phyloP scores from a whole-genome alignment of 2,329 filamentous ascomycete species.

The Colletotrichum aenigma region DNA sequence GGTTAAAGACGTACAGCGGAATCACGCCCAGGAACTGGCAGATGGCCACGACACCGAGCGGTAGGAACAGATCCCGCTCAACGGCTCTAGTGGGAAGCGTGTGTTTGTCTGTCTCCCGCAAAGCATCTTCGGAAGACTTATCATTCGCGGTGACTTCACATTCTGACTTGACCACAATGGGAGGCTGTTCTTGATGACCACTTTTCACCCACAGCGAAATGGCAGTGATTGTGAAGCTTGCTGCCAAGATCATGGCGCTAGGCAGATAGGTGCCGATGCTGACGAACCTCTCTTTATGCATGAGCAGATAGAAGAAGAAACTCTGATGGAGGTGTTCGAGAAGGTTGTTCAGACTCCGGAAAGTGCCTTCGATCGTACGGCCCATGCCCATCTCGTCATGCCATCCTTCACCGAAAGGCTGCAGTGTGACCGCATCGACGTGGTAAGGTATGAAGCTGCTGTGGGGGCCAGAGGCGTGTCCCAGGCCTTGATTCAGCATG shows the following conservation, averaged over 20 bases:
- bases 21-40: slow-evolving; percentile 79
- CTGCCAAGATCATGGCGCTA: slow-evolving; percentile 95
- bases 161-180: not conserved
- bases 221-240: slow-evolving; percentile 94
- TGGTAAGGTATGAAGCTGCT: slow-evolving; percentile 98
- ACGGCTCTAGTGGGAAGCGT: slow-evolving; percentile 28
- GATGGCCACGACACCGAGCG: slow-evolving; percentile 73
- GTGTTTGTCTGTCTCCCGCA: not conserved
- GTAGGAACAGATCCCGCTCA: slow-evolving; percentile 73
- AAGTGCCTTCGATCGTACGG: slow-evolving; percentile 85
- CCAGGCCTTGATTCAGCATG: slow-evolving; percentile 90
- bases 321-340: slow-evolving; percentile 97
- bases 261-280: slow-evolving; percentile 98
- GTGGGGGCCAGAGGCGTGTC: slow-evolving; percentile 88
- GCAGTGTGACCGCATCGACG: slow-evolving; percentile 92
- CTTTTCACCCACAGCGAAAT: slow-evolving; percentile 94
- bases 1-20: slow-evolving; percentile 88
- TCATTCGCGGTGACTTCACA: not conserved
- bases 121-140: not conserved
- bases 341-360: slow-evolving; percentile 93
- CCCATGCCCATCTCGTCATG: slow-evolving; percentile 98
- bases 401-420: slow-evolving; percentile 90
- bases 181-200: slow-evolving; percentile 54
- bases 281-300: slow-evolving; percentile 91
- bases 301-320: slow-evolving; percentile 98